Evolutionary conservation across 169 alveolate species (phyloP), one percentile per base, ranked within the genome.

Genomic region (Hepatocystis sp.): DNA sequence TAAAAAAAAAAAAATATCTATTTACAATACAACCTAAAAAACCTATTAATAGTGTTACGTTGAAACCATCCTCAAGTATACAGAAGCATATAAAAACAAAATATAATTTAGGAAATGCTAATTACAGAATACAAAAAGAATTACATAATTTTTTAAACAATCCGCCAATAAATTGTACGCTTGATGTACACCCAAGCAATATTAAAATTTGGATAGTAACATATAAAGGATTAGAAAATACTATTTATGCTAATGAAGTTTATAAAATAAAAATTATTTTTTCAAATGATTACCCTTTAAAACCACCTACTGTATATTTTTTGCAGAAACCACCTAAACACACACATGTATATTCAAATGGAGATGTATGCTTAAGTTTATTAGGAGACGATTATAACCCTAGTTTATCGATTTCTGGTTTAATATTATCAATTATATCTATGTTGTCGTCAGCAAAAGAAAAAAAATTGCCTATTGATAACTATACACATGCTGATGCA

Each of bases 311-410:
- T 49, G 85, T 94, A 11, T 93, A 91, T 89, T 94, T 94, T 84
- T 66, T 94, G 11, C 92, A 36, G 40, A 81, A 93, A 86, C 96
- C 96, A 36, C 96, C 97, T 17, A 91, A 84, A 10, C 96, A 93
- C 56, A 85, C 94, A 2, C 97, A 94, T 84, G 96, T 94, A 42
- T 94, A 94, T 90, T 86, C 96, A 34, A 94, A 94, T 81, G 97
- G 97, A 17, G 96, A 93, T 58, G 91, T 94, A 32, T 94, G 97
- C 56, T 61, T 94, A 81, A 93, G 94, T 51, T 64, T 92, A 51
- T 84, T 94, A 42, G 96, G 97, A 30, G 66, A 91, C 25, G 97
- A 94, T 85, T 94, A 94, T 84, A 49, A 89, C 28, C 97, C 97
- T 7, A 88, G 93, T 25, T 91, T 94, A 25, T 88, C 96, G 8